Evolutionary conservation across 1,284 basidiomycete genomes (phyloP).

Genomic region (Melampsora larici-populina): DNA sequence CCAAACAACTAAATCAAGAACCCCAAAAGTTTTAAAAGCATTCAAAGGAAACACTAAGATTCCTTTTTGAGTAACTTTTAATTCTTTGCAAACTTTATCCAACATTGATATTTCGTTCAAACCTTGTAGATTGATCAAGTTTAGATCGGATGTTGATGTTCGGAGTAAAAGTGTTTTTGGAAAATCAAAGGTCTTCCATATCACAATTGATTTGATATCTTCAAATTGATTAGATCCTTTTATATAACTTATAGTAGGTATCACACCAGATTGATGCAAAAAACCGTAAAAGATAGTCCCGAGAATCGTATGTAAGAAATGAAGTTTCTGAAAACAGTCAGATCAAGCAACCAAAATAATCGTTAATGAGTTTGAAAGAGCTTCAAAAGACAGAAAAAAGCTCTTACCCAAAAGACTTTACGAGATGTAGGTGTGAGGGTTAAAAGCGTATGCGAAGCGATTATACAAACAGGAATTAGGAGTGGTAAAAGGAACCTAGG

Average conservation of each 20-base stretch:
- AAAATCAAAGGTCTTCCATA: constrained; percentile 31
- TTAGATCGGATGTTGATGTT: not conserved
- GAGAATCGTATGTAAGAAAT: constrained; percentile 23
- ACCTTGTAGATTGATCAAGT: too few relatives aligned
- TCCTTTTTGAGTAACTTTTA: too few relatives aligned
- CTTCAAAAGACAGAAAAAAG: not conserved
- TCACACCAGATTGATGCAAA: constrained; percentile 28
- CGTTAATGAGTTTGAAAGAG: not conserved
- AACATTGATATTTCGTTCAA: too few relatives aligned
- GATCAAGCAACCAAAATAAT: too few relatives aligned
- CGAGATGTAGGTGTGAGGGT: not conserved
- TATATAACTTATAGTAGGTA: constrained; percentile 2
- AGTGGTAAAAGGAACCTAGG: constrained; percentile 54
- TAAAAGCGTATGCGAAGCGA: constrained; percentile 30
- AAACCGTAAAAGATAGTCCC: constrained; percentile 13
- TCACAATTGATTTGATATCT: not conserved
- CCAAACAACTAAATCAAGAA: too few relatives aligned
- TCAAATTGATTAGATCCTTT: not conserved
- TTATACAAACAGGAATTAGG: constrained; percentile 47
- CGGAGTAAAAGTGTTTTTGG: constrained; percentile 3
- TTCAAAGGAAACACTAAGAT: too few relatives aligned
- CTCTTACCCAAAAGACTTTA: constrained; percentile 26
- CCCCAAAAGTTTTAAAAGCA: too few relatives aligned
- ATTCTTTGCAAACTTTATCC: too few relatives aligned
- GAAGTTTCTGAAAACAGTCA: constrained; percentile 9